Evolutionary conservation across 106 monocot species (phyloP).

Genomic region (Allium fistulosum): DNA sequence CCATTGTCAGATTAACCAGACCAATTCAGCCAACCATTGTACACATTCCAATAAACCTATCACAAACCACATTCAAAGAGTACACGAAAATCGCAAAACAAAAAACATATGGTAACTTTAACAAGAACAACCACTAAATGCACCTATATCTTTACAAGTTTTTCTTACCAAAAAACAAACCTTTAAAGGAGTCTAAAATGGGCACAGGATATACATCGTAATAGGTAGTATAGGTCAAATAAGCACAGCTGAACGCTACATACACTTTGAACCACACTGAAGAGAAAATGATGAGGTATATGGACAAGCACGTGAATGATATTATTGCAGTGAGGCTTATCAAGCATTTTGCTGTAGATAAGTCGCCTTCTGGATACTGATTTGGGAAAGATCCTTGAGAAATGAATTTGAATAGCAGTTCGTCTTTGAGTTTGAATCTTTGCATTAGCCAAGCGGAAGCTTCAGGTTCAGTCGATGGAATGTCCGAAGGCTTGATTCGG

Average conservation of each 20-base stretch:
- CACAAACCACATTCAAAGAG: no score
- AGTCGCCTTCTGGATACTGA: constrained; percentile 56
- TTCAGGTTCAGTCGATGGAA: constrained; percentile 49
- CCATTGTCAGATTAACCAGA: no score
- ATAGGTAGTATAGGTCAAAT: constrained; percentile 59
- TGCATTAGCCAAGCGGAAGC: constrained; percentile 72
- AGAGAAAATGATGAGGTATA: constrained; percentile 58
- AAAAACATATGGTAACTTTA: no score
- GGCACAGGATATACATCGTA: constrained; percentile 48
- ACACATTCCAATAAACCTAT: no score
- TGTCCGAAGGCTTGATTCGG: constrained; percentile 32
- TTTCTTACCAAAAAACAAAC: constrained; percentile 18
- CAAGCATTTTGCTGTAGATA: constrained; percentile 45
- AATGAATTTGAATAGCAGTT: constrained; percentile 55
- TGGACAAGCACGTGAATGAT: constrained; percentile 26
- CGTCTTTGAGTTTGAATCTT: constrained; percentile 73
- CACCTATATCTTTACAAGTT: constrained; percentile 4
- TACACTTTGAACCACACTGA: constrained; percentile 77
- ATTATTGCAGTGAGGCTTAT: constrained; percentile 26
- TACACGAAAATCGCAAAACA: no score
- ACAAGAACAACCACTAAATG: no score
- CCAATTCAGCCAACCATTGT: no score
- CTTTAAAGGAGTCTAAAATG: constrained; percentile 25
- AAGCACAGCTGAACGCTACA: constrained; percentile 45
- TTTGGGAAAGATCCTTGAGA: constrained; percentile 55